Evolutionary conservation across 495 filamentous ascomycete genomes (phyloP), one percentile per base, ranked within the genome.

Genomic region (Aspergillus diversus): DNA sequence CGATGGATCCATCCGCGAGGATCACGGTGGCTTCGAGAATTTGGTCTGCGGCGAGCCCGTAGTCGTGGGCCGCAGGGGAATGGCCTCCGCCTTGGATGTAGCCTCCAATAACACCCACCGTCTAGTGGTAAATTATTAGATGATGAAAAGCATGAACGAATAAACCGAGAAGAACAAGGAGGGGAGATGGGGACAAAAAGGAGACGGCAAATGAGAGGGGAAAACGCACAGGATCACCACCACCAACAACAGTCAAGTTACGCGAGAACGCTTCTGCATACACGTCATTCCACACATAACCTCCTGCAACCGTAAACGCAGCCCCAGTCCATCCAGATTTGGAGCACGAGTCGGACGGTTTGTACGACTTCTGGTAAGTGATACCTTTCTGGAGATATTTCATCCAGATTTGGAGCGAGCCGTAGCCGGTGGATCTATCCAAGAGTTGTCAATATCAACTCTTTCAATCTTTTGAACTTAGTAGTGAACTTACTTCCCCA

Each of bases 1-100:
- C 73, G 11, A 77, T 73, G 6, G 65, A 51, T 8, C 86, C 86
- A 16, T 81, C 70, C 5, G 85, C 80, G 0, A 84, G 83, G 15
- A 88, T 73, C 43, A 88, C 82, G 21, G 63, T 42, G 13, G 63
- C 60, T 63, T 77, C 78, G 15, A 81, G 68, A 2, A 77, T 66
- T 62, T 78, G 73, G 60, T 81, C 77, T 1, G 75, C 69, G 7
- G 59, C 77, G 5, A 81, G 64, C 16, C 78, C 78, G 60, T 69
- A 74, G 42, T 68, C 61, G 43, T 59, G 66, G n/a, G 62, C 68
- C 0, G 63, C 55, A 4, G 75, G 71, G 12, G 67, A 66, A 42
- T 81, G 78, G 32, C 77, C 77, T 3, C 69, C 78, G 0, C 77
- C 77, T 59, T 75, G 71, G 39, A 71, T 69, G 39, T 71, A 79